Base-by-base conservation (phyloP, 441 rosid genomes). In the Populus hybrid region DNA sequence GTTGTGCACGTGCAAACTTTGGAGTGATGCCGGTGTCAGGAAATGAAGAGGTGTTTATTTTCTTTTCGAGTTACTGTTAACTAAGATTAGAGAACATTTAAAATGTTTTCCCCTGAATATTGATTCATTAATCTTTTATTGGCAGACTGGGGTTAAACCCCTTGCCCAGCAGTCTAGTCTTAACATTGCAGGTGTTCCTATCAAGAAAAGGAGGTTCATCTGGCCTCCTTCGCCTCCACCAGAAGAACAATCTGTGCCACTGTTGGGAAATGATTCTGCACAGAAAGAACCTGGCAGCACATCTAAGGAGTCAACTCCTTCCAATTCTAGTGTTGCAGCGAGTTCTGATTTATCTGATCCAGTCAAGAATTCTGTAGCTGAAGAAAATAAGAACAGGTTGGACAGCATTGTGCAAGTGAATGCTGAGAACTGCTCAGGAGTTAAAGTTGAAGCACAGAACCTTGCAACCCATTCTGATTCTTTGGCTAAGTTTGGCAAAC, bases 161-260 rank as follows among this genome's bases (percentile, higher is more conserved):
- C 75, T 81, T 81, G 73, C 88, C 30, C 82, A 84, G 78, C 89
- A 81, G 76, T 87, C 93, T 81, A 84, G 88, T 74, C 86, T 89
- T 84, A 84, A 88, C 75, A 86, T 79, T 84, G 87, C 94, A 79
- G 88, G 90, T 80, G 83, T 95, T 86, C 99, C 99, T 32, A 85
- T 95, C 84, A 95, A 95, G 92, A 95, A 95, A 89, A 89, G 98
- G 82, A 89, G 91, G 85, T 87, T 82, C 72, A 80, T 88, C 63
- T 84, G 80, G 57, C 82, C 87, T 38, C 79, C 88, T 72, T 88
- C 87, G 10, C 90, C 88, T 54, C 69, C 85, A 0, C 54, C 68
- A 57, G 87, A 87, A 77, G 90, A 88, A 70, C 72, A 78, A 23
- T 77, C 80, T 80, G 77, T 75, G 0, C 26, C 64, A 0, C 40